Evolutionary conservation across 1,284 basidiomycete genomes (phyloP), one percentile per base, ranked within the genome.

Genomic region (Trichosporon asahii): DNA sequence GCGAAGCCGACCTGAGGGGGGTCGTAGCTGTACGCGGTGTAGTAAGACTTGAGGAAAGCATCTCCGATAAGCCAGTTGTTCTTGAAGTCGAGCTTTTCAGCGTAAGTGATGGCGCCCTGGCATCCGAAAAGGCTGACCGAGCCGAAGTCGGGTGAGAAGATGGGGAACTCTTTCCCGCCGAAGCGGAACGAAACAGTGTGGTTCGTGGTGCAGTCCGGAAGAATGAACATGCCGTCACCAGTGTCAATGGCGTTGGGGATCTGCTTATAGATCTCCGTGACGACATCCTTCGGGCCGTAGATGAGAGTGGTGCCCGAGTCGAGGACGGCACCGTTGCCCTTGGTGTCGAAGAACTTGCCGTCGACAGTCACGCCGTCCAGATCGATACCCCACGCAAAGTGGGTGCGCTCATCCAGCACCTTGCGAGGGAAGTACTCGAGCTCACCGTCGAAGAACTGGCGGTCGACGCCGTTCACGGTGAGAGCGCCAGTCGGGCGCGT

Each of bases 361-460:
- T 69, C 66, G 67, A 69, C 40, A 4, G 37, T 46, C 18, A 63
- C 37, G 11, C 64, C 67, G 35, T 66, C 67, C 12, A 73, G 25
- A 6, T 57, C 31, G 55, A 67, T 29, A 37, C 33, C 37, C 69
- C 69, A 70, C 11, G 21, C 49, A 9, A 53, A 53, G 3, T 18
- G 3, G 11, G 49, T 25, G 23, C 49, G 49, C 2, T 21, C 4
- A 21, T 53, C 49, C 21, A 53, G 21, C 49, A 25, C 49, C 49
- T 53, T 53, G 49, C 49, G 49, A 68, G 91, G 85, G 73, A 87
- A 86, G 76, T 88, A 94, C 73, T 92, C 89, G 69, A 95, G 90
- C 49, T 88, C 84, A 11, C 92, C 92, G 0, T 88, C 88, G 82
- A 88, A 94, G 3, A 92, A 81, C 3, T 87, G 87, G 0, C 84